Base-by-base conservation (phyloP, 176 grass and related monocot species). In the Typha latifolia region DNA sequence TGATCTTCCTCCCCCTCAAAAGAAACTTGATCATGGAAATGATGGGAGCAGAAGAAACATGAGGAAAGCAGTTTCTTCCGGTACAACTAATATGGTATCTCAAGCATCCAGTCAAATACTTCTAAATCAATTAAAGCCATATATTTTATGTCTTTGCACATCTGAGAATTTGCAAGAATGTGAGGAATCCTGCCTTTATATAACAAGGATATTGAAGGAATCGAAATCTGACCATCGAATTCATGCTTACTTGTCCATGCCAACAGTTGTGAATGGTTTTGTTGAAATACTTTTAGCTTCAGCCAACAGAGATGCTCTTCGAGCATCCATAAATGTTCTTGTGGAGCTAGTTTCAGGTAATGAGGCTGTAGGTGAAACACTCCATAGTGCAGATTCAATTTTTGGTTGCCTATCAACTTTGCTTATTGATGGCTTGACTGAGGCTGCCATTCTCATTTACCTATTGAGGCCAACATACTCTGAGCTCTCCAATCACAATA, bases 121-220 rank as follows among this genome's bases (percentile, higher is more conserved):
- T 61, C 2, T 61, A 61, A 61, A 22, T 61, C 20, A 9, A 12
- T 22, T 61, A 61, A 61, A 61, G 18, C 56, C 19, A 24, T 61
- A 61, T 61, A 61, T 18, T 9, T 61, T 3, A 22, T 12, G 2
- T 61, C 56, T 61, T 12, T 24, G 56, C 56, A 61, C 56, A 20
- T 61, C 16, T 11, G 20, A 61, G 2, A 22, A 61, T 16, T 24
- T 61, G 56, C 56, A 24, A 61, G 56, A 61, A 24, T 61, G 56
- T 4, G 56, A 61, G 23, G 56, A 61, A 61, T 15, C 56, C 20
- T 18, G 18, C 2, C 23, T 61, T 9, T 12, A 18, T 21, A 61
- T 61, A 61, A 22, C 56, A 61, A 61, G 18, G 56, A 61, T 61
- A 61, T 61, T 15, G 56, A 61, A 61, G 18, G 56, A 61, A 12